Conservation (phyloP, 352 stramenopile species). For the Globisporangium paddicum region DNA sequence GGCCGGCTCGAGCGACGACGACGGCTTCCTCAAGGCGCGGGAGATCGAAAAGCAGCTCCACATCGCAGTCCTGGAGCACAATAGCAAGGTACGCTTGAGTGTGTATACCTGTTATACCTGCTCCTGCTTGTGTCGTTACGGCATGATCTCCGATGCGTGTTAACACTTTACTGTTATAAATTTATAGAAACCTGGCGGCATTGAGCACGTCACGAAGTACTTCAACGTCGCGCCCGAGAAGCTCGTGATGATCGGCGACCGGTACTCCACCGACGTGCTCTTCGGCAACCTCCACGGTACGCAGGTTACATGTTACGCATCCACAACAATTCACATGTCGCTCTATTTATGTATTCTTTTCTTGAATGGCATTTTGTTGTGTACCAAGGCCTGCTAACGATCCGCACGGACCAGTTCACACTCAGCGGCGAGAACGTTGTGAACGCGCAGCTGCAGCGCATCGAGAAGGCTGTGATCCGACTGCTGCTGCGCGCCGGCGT, state of each 20-base stretch:
- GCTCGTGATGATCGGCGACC: conserved; percentile 96
- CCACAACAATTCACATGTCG: not conserved
- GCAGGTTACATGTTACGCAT: not conserved
- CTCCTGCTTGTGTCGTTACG: not conserved
- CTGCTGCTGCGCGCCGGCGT: conserved; percentile 43
- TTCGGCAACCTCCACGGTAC: conserved; percentile 95
- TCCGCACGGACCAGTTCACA: conserved; percentile 90
- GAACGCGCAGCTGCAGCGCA: conserved; percentile 64
- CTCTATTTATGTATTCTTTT: not conserved
- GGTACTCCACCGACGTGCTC: conserved; percentile 96
- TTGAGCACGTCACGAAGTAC: conserved; percentile 83
- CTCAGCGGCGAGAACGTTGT: conserved; percentile 54
- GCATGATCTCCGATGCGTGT: too few species aligned
- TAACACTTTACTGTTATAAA: not conserved
- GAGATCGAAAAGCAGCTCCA: conserved; percentile 78
- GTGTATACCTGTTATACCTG: not conserved
- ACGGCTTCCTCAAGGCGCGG: conserved; percentile 68
- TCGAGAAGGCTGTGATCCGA: conserved; percentile 56
- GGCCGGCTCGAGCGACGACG: conserved; percentile 91
- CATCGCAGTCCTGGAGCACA: conserved; percentile 88
- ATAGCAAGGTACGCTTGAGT: conserved; percentile 85
- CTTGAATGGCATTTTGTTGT: not conserved
- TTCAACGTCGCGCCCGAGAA: conserved; percentile 74
- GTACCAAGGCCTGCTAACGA: conserved; percentile 89
- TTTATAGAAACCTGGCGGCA: conserved; percentile 86